Percentiles rank a stretch among this genome's conserved stretches.
phyloP scores from a whole-genome alignment of 495 filamentous ascomycete species.

The Daldinia caldariorum region DNA sequence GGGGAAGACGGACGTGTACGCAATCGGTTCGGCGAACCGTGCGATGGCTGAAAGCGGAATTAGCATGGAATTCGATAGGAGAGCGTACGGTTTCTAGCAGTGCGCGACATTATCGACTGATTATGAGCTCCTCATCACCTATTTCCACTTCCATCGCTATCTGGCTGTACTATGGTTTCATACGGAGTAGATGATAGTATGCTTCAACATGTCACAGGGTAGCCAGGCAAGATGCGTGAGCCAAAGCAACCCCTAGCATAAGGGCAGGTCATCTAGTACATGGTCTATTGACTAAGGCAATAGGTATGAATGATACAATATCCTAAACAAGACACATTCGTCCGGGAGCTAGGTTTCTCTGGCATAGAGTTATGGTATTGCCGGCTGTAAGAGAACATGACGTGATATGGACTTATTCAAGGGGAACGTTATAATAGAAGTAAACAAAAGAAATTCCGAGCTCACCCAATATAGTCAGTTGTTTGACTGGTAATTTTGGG shows the following conservation, averaged over 20 bases:
- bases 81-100: slow-evolving; percentile 14
- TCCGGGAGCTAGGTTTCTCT: neutral
- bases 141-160: neutral
- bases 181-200: slow-evolving; percentile 7
- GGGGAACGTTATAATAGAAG: neutral
- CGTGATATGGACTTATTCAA: neutral
- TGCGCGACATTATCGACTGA: slow-evolving; percentile 5
- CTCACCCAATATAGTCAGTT: slow-evolving; percentile 72
- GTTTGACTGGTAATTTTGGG: slow-evolving; percentile 58
- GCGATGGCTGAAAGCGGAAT: slow-evolving; percentile 65
- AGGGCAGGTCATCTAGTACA: slow-evolving; percentile 19
- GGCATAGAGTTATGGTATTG: slow-evolving; percentile 10
- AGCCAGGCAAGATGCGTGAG: neutral
- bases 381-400: neutral
- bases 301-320: slow-evolving; percentile 21
- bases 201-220: slow-evolving; percentile 41
- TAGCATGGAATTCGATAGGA: slow-evolving; percentile 32
- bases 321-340: neutral
- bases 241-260: neutral
- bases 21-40: slow-evolving; percentile 86
- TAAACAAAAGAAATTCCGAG: slow-evolving; percentile 24
- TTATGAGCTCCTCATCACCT: neutral
- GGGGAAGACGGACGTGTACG: slow-evolving; percentile 85
- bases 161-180: neutral
- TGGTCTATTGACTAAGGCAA: slow-evolving; percentile 24